Evolutionary conservation across 305 asterid species (phyloP), one percentile per base, ranked within the genome.

Genomic region (Striga hermonthica): DNA sequence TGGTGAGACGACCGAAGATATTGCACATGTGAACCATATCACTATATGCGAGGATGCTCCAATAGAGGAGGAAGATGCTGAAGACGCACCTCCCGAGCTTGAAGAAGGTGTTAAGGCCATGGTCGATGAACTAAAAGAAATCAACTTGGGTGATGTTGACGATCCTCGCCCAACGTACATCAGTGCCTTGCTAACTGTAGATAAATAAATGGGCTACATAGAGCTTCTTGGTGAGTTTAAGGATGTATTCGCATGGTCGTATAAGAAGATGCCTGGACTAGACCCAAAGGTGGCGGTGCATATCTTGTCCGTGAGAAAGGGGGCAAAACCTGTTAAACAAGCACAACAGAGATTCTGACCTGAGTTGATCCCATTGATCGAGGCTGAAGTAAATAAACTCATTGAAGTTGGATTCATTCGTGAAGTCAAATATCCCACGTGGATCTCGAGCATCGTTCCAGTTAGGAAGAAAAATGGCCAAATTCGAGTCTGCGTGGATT

Each of bases 21-120:
- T 39, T 4, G 9, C 43, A 39, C 43, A 0, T 8, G 43, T 8
- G 6, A 4, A 39, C 9, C 43, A 39, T 3, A 39, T 39, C 35
- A 53, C 58, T 53, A 3, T 22, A 53, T 7, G 58, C 22, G 66
- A 14, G 14, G 28, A n/a, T 22, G 2, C 31, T 22, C 31, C 2
- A 12, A 14, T 49, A 5, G 56, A n/a, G 5, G 56, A 49, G n/a
- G 57, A 63, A 48, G 58, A 63, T 14, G 31, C 68, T 10, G 44
- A 63, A 36, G 47, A 11, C 7, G 60, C 58, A 1, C 44, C 59
- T 6, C 59, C 35, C 14, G 47, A 64, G 5, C 58, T 64, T 31
- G 41, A 55, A 12, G 58, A 64, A 12, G 68, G 36, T 0, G 45
- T 49, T 0, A 35, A 64, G 14, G 16, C 58, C 43, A 47, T 57